A percentile compares a stretch with the other conserved stretches of the same genome.
phyloP scores from a whole-genome alignment of 129 eudicot genomes.

The Tanacetum coccineum region DNA sequence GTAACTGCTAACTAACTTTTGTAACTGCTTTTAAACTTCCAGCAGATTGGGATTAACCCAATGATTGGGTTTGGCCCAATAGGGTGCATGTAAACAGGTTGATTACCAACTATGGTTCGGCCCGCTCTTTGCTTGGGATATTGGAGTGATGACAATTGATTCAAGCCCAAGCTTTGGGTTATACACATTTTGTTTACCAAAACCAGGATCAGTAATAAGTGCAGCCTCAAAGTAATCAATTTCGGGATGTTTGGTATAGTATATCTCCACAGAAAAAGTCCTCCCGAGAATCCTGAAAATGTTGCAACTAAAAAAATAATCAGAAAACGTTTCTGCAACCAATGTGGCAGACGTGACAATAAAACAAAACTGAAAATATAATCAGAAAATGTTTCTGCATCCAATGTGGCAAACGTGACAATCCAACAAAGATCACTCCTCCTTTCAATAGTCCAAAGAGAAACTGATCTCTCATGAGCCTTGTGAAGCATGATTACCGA shows the following conservation, averaged over 20 bases:
- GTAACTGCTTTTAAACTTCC: too few relatives aligned
- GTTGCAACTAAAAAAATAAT: slow-evolving; percentile 69
- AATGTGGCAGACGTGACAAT: too few relatives aligned
- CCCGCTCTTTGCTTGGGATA: slow-evolving; percentile 70
- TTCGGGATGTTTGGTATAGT: slow-evolving; percentile 80
- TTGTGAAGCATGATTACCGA: slow-evolving; percentile 69
- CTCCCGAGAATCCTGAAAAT: slow-evolving; percentile 89
- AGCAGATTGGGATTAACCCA: too few relatives aligned
- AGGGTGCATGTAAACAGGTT: slow-evolving; percentile 85
- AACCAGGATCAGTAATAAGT: slow-evolving; percentile 79
- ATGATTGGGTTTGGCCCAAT: too few relatives aligned
- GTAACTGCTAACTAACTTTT: too few relatives aligned
- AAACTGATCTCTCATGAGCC: slow-evolving; percentile 80
- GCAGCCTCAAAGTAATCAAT: slow-evolving; percentile 90
- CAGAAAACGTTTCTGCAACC: too few relatives aligned
- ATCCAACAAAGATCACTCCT: slow-evolving; percentile 73
- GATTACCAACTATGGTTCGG: slow-evolving; percentile 79
- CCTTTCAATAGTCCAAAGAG: slow-evolving; percentile 68
- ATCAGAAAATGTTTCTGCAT: too few relatives aligned
- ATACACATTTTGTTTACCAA: slow-evolving; percentile 76
- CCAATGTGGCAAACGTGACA: slow-evolving; percentile 80
- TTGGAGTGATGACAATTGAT: slow-evolving; percentile 72
- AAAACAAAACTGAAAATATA: too few relatives aligned
- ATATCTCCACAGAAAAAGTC: slow-evolving; percentile 77
- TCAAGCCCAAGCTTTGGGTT: slow-evolving; percentile 85